Evolutionary conservation across 192 early-diverging fungal genomes (phyloP), one percentile per base, ranked within the genome.

Genomic region (Linnemannia hyalina): DNA sequence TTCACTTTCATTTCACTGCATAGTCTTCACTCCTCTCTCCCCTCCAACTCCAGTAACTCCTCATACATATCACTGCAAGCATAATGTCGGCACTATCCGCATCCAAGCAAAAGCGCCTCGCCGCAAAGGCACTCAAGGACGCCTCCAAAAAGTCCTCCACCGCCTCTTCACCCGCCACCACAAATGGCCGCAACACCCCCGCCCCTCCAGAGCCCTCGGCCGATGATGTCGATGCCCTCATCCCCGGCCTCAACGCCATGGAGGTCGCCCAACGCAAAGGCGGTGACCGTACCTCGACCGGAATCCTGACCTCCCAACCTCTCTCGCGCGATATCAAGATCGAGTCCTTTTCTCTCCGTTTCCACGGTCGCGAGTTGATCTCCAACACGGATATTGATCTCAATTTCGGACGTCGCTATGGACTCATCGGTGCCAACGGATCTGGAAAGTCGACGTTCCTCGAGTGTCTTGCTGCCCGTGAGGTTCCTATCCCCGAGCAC

Each of bases 391-490:
- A 94, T 57, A 94, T 99, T 70, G 98, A 99, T 91, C 93, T 99
- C 88, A 99, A 99, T 94, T 99, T 95, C 90, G 99, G 99, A 78
- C 95, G 98, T 88, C 93, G 99, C 72, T 98, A 98, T 87, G 99
- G 97, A 83, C 93, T 99, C 68, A 92, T 99, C 68, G 98, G 98
- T 46, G 93, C 95, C 70, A 99, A 99, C 90, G 99, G 99, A 36
- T 95, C 94, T 73, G 99, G 99, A 47, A 97, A 99, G 88, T 97
- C 97, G 20, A 99, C 99, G 42, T 98, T 99, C 88, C 90, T 99
- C 70, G 93, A 95, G 78, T 96, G 96, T 70, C 92, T 99, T 85
- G 97, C 97, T 46, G 95, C 94, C 65, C 94, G 97, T 85, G 99
- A 99, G 77, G 96, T 96, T 71, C 95, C 96, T 60, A 97, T 99